phyloP scores from a whole-genome alignment of 169 alveolate genomes.

The Plasmodium relictum region DNA sequence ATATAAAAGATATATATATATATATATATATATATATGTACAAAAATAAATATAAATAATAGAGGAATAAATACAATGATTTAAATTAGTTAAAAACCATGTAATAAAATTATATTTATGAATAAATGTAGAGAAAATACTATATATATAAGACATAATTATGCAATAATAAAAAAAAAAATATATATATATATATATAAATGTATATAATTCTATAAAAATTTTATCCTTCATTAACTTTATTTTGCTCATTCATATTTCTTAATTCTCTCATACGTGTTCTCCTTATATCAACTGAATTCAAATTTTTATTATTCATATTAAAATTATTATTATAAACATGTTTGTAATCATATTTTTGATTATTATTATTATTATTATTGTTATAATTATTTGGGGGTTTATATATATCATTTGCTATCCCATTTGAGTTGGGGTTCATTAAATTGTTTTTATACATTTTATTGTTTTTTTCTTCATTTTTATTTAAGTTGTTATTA shows the following conservation, averaged over 20 bases:
- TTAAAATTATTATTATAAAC: slow-evolving; percentile 4
- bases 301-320: slow-evolving; percentile 29
- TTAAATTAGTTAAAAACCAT: too few relatives aligned
- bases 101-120: too few relatives aligned
- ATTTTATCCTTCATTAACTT: background rate
- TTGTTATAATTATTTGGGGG: slow-evolving; percentile 1
- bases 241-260: slow-evolving; percentile 37
- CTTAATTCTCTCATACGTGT: slow-evolving; percentile 72
- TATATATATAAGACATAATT: too few relatives aligned
- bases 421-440: background rate
- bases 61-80: too few relatives aligned
- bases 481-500: slow-evolving; percentile 1
- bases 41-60: too few relatives aligned
- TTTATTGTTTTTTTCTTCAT: slow-evolving; percentile 34
- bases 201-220: too few relatives aligned
- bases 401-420: background rate
- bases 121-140: too few relatives aligned
- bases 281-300: slow-evolving; percentile 39
- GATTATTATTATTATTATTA: background rate
- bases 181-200: too few relatives aligned
- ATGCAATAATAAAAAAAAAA: too few relatives aligned
- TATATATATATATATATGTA: too few relatives aligned
- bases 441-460: slow-evolving; percentile 9
- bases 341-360: too few relatives aligned
- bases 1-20: too few relatives aligned